These are phyloP conservation scores for Trametes cubensis DNA, from an alignment of 768 basidiomycete species.

Conservation along the genomic window DNA sequence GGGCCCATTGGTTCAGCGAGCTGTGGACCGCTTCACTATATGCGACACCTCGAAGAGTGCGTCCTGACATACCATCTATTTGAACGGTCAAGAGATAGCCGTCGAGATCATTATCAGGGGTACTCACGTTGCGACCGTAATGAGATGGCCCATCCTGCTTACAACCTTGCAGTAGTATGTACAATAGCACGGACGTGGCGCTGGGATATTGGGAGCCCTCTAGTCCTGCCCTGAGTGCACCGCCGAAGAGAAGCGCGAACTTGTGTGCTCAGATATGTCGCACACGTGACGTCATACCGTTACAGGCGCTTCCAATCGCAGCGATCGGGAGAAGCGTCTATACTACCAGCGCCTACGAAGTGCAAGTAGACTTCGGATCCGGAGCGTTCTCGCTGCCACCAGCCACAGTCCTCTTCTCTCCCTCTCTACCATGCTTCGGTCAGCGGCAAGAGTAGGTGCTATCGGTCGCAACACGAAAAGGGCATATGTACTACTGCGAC, in stretches of 20 bases:
- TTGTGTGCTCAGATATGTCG: background rate
- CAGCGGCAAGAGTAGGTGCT: background rate
- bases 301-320: background rate
- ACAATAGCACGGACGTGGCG: background rate
- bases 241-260: too few relatives aligned
- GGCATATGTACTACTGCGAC: background rate
- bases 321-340: background rate
- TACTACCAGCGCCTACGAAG: too few relatives aligned
- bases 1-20: slow-evolving; percentile 95
- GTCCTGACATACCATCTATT: slow-evolving; percentile 7
- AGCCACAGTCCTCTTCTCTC: background rate
- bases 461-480: background rate
- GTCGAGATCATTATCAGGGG: background rate
- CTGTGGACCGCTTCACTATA: slow-evolving; percentile 39
- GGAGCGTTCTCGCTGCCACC: too few relatives aligned
- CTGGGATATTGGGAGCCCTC: background rate
- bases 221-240: too few relatives aligned
- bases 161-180: background rate
- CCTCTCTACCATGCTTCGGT: background rate
- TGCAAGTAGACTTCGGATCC: too few relatives aligned
- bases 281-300: slow-evolving; percentile 14
- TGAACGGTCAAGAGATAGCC: slow-evolving; percentile 19
- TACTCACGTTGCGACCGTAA: slow-evolving; percentile 85
- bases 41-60: background rate
- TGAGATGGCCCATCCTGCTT: slow-evolving; percentile 77